A percentile compares a stretch with the other conserved stretches of the same genome.
These are phyloP conservation scores for Lepiota venenata DNA, from an alignment of 768 basidiomycete genomes.

Conservation along the genomic window DNA sequence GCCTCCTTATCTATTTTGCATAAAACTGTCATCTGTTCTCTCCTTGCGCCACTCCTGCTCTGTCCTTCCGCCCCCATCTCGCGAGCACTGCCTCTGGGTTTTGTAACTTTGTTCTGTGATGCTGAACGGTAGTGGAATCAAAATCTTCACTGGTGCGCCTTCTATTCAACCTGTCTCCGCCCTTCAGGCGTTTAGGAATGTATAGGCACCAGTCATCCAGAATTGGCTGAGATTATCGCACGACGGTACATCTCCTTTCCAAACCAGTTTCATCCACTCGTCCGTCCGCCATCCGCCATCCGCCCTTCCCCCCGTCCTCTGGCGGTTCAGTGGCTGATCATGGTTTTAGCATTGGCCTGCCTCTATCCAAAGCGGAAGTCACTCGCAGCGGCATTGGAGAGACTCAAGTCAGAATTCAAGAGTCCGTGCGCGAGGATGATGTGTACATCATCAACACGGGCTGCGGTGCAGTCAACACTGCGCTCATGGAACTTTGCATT, in stretches of 20 bases:
- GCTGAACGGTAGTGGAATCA: conserved; percentile 56
- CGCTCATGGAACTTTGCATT: conserved; percentile 97
- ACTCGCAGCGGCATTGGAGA: conserved; percentile 89
- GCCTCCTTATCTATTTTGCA: conserved; percentile 3
- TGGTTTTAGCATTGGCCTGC: conserved; percentile 73
- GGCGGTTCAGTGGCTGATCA: conserved; percentile 9
- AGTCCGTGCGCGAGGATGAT: conserved; percentile 97
- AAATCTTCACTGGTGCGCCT: conserved; percentile 49
- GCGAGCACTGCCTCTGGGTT: background rate
- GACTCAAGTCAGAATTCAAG: conserved; percentile 86
- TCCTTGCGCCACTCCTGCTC: no score
- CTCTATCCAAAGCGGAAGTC: conserved; percentile 81
- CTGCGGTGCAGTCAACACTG: conserved; percentile 81
- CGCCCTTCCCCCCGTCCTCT: conserved; percentile 5
- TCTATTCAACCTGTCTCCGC: conserved; percentile 5
- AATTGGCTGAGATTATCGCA: conserved; percentile 91
- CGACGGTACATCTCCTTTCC: conserved; percentile 60
- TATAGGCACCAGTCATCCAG: conserved; percentile 91
- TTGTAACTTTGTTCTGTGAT: conserved; percentile 25
- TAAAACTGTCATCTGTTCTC: conserved; percentile 8
- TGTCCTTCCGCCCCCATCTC: no score
- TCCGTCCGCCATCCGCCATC: conserved; percentile 9
- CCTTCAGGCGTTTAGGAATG: background rate
- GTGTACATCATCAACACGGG: conserved; percentile 98
- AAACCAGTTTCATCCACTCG: conserved; percentile 14